A percentile compares a stretch with the other conserved stretches of the same genome.
phyloP scores from a whole-genome alignment of 352 stramenopile species.

The Phytophthora ohioensis region DNA sequence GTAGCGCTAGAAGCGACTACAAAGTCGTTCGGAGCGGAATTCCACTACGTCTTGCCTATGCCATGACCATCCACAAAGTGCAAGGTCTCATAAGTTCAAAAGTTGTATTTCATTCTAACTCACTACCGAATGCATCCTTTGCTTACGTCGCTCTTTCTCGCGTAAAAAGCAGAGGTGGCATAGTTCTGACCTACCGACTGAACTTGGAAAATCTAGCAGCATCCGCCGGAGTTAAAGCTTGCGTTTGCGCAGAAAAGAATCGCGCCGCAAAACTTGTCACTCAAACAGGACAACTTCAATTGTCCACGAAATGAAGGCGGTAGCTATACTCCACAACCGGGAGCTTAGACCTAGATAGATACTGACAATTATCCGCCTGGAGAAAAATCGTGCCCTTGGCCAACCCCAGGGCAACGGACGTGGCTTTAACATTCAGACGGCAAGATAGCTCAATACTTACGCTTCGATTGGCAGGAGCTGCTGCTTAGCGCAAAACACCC shows the following conservation, averaged over 20 bases:
- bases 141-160: constrained; percentile 4
- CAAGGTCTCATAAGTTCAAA: constrained; percentile 1
- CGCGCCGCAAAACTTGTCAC: not conserved
- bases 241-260: not conserved
- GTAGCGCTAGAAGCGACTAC: not conserved
- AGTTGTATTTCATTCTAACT: constrained; percentile 1
- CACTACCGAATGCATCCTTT: not conserved
- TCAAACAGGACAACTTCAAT: not conserved
- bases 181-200: not conserved
- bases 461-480: too few relatives aligned
- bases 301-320: too few relatives aligned
- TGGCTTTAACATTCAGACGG: too few relatives aligned
- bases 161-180: not conserved
- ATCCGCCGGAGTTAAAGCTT: not conserved
- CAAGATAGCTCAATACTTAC: too few relatives aligned
- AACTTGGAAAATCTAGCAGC: not conserved
- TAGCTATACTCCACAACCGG: too few relatives aligned
- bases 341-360: too few relatives aligned
- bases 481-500: too few relatives aligned
- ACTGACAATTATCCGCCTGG: too few relatives aligned
- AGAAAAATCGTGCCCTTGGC: too few relatives aligned
- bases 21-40: constrained; percentile 4
- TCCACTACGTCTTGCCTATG: not conserved
- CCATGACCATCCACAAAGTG: constrained; percentile 13
- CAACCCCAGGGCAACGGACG: too few relatives aligned